Conservation (phyloP, 2,329 filamentous ascomycete species). For the Fusarium sp. region DNA sequence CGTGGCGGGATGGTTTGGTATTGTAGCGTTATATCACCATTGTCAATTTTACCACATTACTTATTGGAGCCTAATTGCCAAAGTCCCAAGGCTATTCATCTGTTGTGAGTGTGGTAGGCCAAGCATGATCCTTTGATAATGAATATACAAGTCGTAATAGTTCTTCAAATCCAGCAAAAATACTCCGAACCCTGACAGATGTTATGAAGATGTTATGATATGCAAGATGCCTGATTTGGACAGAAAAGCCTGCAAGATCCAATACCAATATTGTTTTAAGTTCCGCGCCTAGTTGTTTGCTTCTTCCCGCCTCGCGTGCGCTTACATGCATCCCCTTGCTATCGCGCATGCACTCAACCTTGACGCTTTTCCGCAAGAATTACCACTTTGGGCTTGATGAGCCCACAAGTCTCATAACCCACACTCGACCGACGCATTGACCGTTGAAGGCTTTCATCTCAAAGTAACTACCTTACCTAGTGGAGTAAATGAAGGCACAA, state of each 20-base stretch:
- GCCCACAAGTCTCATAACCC: not conserved
- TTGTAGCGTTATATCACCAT: slow-evolving; percentile 27
- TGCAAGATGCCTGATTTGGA: not conserved
- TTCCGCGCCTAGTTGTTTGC: not conserved
- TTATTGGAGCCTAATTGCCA: not conserved
- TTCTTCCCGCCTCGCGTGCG: slow-evolving; percentile 3
- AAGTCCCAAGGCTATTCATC: not conserved
- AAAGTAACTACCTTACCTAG: not conserved
- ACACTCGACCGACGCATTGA: not conserved
- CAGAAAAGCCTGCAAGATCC: not conserved
- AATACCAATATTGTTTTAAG: not conserved
- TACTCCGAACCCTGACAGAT: not conserved
- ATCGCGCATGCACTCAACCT: slow-evolving; percentile 5
- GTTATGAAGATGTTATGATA: not conserved
- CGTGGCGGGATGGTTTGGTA: slow-evolving; percentile 20
- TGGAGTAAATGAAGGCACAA: not conserved
- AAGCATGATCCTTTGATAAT: no score
- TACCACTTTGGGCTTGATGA: slow-evolving; percentile 28
- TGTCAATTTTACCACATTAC: not conserved
- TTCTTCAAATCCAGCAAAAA: not conserved
- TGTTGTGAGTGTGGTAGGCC: not conserved
- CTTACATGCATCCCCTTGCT: slow-evolving; percentile 27
- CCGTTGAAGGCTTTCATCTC: not conserved
- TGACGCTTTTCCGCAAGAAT: slow-evolving; percentile 34
- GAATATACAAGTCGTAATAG: not conserved